Percentiles rank a stretch among this genome's conserved stretches.
phyloP scores from a whole-genome alignment of 208 protist species.

The Crithidia acanthocephali region DNA sequence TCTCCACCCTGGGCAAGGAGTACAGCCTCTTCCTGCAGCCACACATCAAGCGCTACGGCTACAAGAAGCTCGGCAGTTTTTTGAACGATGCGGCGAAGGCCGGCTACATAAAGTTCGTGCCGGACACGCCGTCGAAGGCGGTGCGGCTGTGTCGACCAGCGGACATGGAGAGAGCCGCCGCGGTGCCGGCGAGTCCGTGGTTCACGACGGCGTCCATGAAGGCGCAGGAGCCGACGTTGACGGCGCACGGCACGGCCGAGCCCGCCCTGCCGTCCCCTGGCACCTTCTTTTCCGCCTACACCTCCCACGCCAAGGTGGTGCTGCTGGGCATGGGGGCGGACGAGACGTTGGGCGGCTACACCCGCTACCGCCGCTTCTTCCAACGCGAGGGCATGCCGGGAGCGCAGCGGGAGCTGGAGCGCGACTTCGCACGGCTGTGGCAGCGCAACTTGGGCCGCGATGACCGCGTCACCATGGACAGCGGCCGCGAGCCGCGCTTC shows the following conservation, averaged over 20 bases:
- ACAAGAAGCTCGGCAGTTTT: conserved; percentile 85
- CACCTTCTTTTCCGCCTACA: conserved; percentile 46
- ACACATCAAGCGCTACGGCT: conserved; percentile 54
- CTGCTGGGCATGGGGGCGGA: conserved; percentile 96
- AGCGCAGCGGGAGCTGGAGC: conserved; percentile 81
- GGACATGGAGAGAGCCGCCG: conserved; percentile 60
- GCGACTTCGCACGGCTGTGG: conserved; percentile 94
- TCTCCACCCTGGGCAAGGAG: conserved; percentile 91
- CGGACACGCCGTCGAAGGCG: conserved; percentile 73
- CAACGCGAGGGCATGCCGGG: conserved; percentile 60
- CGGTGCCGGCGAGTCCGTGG: conserved; percentile 61
- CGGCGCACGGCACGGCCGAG: not conserved
- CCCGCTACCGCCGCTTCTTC: conserved; percentile 91
- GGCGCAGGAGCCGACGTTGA: conserved; percentile 1
- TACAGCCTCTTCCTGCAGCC: conserved; percentile 72
- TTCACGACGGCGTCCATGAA: conserved; percentile 51
- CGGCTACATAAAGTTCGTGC: conserved; percentile 71
- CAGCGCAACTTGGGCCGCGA: conserved; percentile 96
- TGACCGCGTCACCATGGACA: conserved; percentile 94
- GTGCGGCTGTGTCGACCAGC: conserved; percentile 56
- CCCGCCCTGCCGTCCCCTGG: conserved; percentile 31
- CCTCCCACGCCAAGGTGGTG: conserved; percentile 79
- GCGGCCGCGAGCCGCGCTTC: conserved; percentile 91
- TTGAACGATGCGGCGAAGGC: conserved; percentile 74
- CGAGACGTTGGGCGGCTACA: conserved; percentile 96